A percentile compares a stretch with the other conserved stretches of the same genome.
Evolutionary conservation across 1,139 yeast species (phyloP).

Genomic region (Arxiozyma slooffiae): DNA sequence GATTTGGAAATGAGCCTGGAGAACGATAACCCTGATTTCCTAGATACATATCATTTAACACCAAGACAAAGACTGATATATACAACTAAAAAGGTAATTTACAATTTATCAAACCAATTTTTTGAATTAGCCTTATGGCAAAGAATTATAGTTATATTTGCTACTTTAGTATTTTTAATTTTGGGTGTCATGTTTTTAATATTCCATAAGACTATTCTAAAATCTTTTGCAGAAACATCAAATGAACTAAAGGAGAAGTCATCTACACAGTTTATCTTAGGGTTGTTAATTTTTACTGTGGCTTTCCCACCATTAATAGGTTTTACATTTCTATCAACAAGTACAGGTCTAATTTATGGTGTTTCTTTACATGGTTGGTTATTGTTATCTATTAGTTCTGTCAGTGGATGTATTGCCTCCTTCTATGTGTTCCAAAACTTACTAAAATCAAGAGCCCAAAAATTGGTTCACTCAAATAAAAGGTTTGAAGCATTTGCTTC

Average conservation of each 20-base stretch:
- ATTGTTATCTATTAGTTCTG: slow-evolving; percentile 56
- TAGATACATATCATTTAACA: slow-evolving; percentile 26
- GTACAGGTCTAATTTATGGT: slow-evolving; percentile 80
- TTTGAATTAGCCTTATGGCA: slow-evolving; percentile 21
- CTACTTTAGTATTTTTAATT: slow-evolving; percentile 14
- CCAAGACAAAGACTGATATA: slow-evolving; percentile 27
- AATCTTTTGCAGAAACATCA: slow-evolving; percentile 34
- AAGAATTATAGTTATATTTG: slow-evolving; percentile 13
- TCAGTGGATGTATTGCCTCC: slow-evolving; percentile 63
- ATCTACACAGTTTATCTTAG: slow-evolving; percentile 48
- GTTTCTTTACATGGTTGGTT: slow-evolving; percentile 68
- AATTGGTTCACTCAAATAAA: slow-evolving; percentile 42
- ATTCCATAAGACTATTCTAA: slow-evolving; percentile 42
- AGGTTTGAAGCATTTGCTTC: slow-evolving; percentile 68
- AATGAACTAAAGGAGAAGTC: slow-evolving; percentile 33
- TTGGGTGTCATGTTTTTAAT: slow-evolving; percentile 34
- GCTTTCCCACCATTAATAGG: slow-evolving; percentile 88
- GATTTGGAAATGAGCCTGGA: slow-evolving; percentile 5
- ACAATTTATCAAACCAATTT: slow-evolving; percentile 14
- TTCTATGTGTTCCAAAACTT: slow-evolving; percentile 59
- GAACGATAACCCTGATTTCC: slow-evolving; percentile 25
- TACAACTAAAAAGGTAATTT: slow-evolving; percentile 12
- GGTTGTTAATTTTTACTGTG: slow-evolving; percentile 39
- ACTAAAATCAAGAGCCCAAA: slow-evolving; percentile 49
- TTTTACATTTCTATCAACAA: slow-evolving; percentile 56